phyloP scores from a whole-genome alignment of 257 asterid species.

The Capsicum baccatum region DNA sequence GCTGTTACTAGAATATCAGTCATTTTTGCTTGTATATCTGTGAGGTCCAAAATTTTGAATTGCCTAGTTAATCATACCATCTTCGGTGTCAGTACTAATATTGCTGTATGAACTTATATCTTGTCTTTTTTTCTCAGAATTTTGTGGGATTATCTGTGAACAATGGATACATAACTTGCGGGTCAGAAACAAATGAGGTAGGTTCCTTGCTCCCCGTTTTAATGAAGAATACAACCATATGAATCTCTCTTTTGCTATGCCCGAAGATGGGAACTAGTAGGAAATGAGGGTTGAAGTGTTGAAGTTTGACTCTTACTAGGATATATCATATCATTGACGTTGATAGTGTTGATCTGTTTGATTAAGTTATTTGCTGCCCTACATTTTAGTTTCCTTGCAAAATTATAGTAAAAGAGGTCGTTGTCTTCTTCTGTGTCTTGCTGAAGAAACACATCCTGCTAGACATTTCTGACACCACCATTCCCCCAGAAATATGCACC shows the following conservation, averaged over 20 bases:
- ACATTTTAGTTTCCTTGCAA: background rate
- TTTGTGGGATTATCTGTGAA: slow-evolving; percentile 91
- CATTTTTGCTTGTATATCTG: slow-evolving; percentile 6
- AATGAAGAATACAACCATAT: background rate
- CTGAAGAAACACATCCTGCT: slow-evolving; percentile 8
- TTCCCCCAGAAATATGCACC: slow-evolving; percentile 2
- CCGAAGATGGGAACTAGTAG: background rate
- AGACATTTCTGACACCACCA: background rate
- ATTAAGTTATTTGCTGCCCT: slow-evolving; percentile 6
- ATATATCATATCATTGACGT: background rate
- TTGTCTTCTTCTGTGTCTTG: slow-evolving; percentile 3
- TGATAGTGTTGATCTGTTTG: slow-evolving; percentile 21
- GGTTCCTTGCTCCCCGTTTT: slow-evolving; percentile 24
- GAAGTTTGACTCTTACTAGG: background rate
- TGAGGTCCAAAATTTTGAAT: background rate
- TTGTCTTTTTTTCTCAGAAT: slow-evolving; percentile 63
- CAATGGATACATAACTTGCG: slow-evolving; percentile 92
- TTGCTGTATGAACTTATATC: background rate
- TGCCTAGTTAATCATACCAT: background rate
- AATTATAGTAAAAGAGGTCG: background rate
- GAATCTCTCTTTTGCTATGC: slow-evolving; percentile 8
- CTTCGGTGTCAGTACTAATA: background rate
- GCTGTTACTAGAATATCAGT: slow-evolving; percentile 21
- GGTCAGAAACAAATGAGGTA: slow-evolving; percentile 96
- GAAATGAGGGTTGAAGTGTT: slow-evolving; percentile 20